Evolutionary conservation across 768 basidiomycete genomes (phyloP).

Genomic region (Nidularia pulvinata): DNA sequence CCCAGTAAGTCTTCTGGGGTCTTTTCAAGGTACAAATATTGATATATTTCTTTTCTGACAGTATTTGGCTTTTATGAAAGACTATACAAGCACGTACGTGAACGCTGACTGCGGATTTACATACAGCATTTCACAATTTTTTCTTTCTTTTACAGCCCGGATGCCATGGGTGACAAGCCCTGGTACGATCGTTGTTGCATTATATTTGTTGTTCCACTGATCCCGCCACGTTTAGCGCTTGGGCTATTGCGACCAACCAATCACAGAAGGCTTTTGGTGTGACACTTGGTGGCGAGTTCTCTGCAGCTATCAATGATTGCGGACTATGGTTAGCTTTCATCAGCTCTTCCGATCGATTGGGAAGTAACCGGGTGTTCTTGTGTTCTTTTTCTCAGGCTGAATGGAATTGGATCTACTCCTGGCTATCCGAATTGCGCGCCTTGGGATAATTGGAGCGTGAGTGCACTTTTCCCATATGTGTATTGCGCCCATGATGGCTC

Average conservation of each 20-base stretch:
- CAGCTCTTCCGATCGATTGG: conserved; percentile 5
- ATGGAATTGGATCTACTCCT: conserved; percentile 38
- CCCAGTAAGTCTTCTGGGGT: conserved; percentile 47
- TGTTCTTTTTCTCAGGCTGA: conserved; percentile 31
- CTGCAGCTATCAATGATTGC: conserved; percentile 77
- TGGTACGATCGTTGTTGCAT: conserved; percentile 28
- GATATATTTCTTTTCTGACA: conserved; percentile 16
- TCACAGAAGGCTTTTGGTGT: conserved; percentile 79
- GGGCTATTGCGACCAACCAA: conserved; percentile 50
- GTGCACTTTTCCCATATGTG: conserved; percentile 7
- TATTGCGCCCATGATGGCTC: neutral
- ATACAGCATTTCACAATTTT: neutral
- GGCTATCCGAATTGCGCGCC: conserved; percentile 29
- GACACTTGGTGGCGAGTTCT: conserved; percentile 83
- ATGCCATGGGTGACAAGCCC: conserved; percentile 38
- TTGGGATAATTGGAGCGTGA: conserved; percentile 46
- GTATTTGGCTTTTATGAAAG: conserved; percentile 45
- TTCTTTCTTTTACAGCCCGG: conserved; percentile 22
- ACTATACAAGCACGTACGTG: conserved; percentile 35
- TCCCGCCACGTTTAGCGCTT: conserved; percentile 28
- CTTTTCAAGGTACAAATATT: conserved; percentile 1
- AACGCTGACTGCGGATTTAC: neutral
- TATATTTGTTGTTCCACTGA: conserved; percentile 15
- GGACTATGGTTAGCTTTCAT: conserved; percentile 53
- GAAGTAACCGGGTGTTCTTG: conserved; percentile 7